Evolutionary conservation across 148 eudicot species (phyloP).

Genomic region (Vaccinium myrtillus): DNA sequence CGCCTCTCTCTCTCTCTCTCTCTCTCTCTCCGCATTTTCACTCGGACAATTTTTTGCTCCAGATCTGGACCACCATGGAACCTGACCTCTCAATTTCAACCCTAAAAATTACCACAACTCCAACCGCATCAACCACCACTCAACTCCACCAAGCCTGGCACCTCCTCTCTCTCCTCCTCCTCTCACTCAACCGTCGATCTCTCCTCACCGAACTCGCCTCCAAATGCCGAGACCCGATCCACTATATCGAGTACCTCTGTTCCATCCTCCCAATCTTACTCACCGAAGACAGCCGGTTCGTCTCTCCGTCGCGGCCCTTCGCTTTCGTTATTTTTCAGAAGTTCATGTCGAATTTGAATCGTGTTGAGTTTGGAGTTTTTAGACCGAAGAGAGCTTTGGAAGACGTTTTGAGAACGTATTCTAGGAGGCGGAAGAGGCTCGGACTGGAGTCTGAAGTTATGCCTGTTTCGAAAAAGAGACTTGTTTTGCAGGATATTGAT

Average conservation of each 20-base stretch:
- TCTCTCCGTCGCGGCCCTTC: slow-evolving; percentile 31
- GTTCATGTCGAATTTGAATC: slow-evolving; percentile 30
- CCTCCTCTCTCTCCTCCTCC: slow-evolving; percentile 39
- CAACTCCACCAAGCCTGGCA: slow-evolving; percentile 57
- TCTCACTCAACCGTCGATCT: slow-evolving; percentile 44
- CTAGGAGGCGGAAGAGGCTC: slow-evolving; percentile 47
- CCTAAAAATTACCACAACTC: slow-evolving; percentile 13
- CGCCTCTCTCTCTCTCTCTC: slow-evolving; percentile 13
- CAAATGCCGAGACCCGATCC: slow-evolving; percentile 36
- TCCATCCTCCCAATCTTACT: slow-evolving; percentile 53
- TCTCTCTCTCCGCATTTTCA: slow-evolving; percentile 6
- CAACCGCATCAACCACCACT: neutral
- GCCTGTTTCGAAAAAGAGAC: slow-evolving; percentile 29
- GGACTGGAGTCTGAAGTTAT: slow-evolving; percentile 19
- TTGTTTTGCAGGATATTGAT: slow-evolving; percentile 11
- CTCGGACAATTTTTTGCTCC: neutral
- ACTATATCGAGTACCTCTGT: slow-evolving; percentile 44
- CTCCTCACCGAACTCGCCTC: slow-evolving; percentile 47
- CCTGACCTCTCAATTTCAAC: slow-evolving; percentile 10
- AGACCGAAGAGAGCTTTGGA: slow-evolving; percentile 19
- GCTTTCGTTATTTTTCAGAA: slow-evolving; percentile 30
- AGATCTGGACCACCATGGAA: slow-evolving; percentile 27
- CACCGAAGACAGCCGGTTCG: slow-evolving; percentile 19
- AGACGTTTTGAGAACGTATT: slow-evolving; percentile 35
- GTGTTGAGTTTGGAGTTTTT: slow-evolving; percentile 15